A percentile compares a stretch with the other conserved stretches of the same genome.
Evolutionary conservation across 129 eudicot species (phyloP).

Genomic region (Pseudognaphalium luteoalbum): DNA sequence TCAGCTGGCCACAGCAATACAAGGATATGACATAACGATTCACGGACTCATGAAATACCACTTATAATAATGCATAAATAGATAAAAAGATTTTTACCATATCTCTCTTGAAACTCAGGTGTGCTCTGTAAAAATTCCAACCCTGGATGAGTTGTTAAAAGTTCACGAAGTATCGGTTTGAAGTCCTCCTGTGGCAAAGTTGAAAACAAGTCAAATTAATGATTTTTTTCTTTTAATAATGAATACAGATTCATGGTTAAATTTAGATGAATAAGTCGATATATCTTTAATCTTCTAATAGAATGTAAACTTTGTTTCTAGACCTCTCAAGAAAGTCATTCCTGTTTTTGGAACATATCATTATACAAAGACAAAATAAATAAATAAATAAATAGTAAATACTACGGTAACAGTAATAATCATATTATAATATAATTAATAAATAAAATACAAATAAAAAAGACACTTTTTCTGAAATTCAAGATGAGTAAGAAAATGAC

Average conservation of each 20-base stretch:
- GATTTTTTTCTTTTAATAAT: not conserved
- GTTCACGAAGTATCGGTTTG: slow-evolving; percentile 66
- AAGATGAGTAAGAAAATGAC: slow-evolving; percentile 21
- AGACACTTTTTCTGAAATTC: not conserved
- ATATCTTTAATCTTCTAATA: not conserved
- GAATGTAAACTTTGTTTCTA: slow-evolving; percentile 5
- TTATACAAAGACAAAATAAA: not conserved
- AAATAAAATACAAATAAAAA: no score
- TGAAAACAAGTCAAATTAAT: slow-evolving; percentile 9
- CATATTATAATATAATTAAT: no score
- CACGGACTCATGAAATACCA: not conserved
- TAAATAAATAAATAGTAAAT: not conserved
- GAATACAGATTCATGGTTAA: slow-evolving; percentile 1
- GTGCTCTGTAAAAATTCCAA: slow-evolving; percentile 66
- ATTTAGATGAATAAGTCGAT: slow-evolving; percentile 1
- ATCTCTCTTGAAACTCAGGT: slow-evolving; percentile 74
- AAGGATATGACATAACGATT: slow-evolving; percentile 19
- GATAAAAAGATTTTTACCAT: slow-evolving; percentile 40
- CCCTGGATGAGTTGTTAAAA: slow-evolving; percentile 68
- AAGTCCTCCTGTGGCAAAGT: slow-evolving; percentile 56
- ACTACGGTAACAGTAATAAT: no score
- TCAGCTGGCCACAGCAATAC: slow-evolving; percentile 46
- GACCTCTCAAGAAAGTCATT: not conserved
- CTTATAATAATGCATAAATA: not conserved
- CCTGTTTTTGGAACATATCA: slow-evolving; percentile 2